Evolutionary conservation across 2,329 filamentous ascomycete genomes (phyloP), one percentile per base, ranked within the genome.

Genomic region (Xylariaceae sp.): DNA sequence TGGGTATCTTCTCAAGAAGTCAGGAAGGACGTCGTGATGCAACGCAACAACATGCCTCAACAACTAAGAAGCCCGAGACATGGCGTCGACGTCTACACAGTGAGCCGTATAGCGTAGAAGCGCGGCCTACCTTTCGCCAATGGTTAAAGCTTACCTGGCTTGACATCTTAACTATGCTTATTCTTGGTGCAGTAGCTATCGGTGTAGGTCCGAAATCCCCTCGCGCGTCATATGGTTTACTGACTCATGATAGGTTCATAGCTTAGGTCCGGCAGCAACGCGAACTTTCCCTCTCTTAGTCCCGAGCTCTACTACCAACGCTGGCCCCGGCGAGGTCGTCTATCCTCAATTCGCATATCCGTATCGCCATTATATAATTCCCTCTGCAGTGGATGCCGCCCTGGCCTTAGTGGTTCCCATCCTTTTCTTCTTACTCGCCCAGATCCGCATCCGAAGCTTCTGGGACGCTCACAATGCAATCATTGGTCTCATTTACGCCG

Each of bases 341-440:
- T 81, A 85, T 61, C 86, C 86, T 0, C 66, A 87, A 50, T 84
- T 87, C 67, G 84, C 86, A 7, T 89, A 89, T 63, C 85, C 86
- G 2, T 73, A 84, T 49, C 82, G 86, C 50, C 79, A 82, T 23
- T 84, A 86, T 72, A 83, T 87, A 59, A 73, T 89, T 10, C 79
- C 85, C 0, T 83, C 86, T 43, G 84, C 78, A 76, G 71, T 80
- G 0, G 82, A 84, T 0, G 84, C 81, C 0, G 65, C 87, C 1
- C 71, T 89, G 29, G 81, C 80, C 4, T 73, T 80, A 44, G 70
- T 83, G 5, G 74, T 85, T n/a, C 87, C 87, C 0, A 80, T 86
- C 21, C 65, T 75, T 53, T 70, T 85, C 65, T 81, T 88, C 61
- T 61, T 85, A 3, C 64, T 84, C 56, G 77, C 82, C 59, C 84